These are phyloP conservation scores for Mycosphaerella sp. DNA, from an alignment of 2,329 filamentous ascomycete genomes.

Conservation along the genomic window DNA sequence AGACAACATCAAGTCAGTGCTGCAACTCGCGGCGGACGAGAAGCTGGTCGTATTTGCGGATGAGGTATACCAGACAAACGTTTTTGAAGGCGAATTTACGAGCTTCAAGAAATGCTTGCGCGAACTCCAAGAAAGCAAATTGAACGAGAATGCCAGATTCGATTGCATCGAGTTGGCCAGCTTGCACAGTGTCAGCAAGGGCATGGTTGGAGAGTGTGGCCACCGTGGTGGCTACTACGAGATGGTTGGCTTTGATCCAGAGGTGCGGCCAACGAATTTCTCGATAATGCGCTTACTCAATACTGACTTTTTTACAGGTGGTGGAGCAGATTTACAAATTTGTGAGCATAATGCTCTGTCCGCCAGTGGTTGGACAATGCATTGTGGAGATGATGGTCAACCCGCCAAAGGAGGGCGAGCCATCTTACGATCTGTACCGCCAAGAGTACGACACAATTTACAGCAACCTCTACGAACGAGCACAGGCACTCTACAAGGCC, in stretches of 20 bases:
- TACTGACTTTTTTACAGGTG: constrained; percentile 50
- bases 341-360: constrained; percentile 92
- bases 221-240: constrained; percentile 98
- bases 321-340: constrained; percentile 97
- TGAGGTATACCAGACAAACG: constrained; percentile 98
- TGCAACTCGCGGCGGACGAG: constrained; percentile 79
- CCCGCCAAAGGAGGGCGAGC: constrained; percentile 76
- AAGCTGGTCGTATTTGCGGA: constrained; percentile 87
- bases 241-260: constrained; percentile 73
- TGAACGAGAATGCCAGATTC: constrained; percentile 64
- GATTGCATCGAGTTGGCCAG: constrained; percentile 83
- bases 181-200: constrained; percentile 91
- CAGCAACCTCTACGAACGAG: constrained; percentile 69
- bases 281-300: background rate
- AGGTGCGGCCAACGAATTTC: constrained; percentile 24
- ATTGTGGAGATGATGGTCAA: constrained; percentile 98
- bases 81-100: constrained; percentile 89
- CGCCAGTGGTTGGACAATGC: constrained; percentile 92
- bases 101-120: constrained; percentile 90
- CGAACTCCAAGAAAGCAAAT: constrained; percentile 63
- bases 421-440: constrained; percentile 76
- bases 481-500: constrained; percentile 77
- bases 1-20: constrained; percentile 73
- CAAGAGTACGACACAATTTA: constrained; percentile 81
- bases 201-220: constrained; percentile 97